Base-by-base conservation (phyloP, 495 filamentous ascomycete genomes). In the Hypoxylon perforatum region DNA sequence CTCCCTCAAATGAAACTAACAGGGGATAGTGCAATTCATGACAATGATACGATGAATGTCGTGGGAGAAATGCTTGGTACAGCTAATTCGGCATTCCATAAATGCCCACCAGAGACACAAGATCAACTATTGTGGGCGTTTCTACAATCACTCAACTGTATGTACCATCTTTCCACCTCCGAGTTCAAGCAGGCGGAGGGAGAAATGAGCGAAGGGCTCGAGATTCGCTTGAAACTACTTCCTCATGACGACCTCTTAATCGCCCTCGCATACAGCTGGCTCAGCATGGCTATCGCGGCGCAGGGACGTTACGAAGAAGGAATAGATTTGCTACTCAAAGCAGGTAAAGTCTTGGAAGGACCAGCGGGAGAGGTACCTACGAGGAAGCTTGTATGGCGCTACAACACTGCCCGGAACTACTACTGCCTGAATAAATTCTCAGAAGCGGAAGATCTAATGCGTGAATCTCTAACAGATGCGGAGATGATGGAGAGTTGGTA, bases 281-380 rank as follows among this genome's bases (percentile, higher is more conserved):
- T 64, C 11, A 45, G 61, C 15, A 56, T 57, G 52, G 46, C 45
- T 6, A 18, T 17, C 7, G 52, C 44, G 4, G 22, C 36, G 9
- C 45, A 64, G 45, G 52, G 35, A 4, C 45, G 46, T 4, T 64
- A 64, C 30, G 61, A 64, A 50, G 61, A 64, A 50, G 61, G 52
- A 4, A n/a, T 64, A 36, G 11, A 14, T 19, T 57, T 52, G 61
- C 35, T 64, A 4, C 7, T 50, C 3, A 56, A 57, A 30, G 61
- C 61, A 11, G 52, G 28, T 6, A 46, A 44, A 35, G 25, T 64
- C 10, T 64, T 54, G n/a, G 50, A 62, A 35, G 50, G 59, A 4
- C 42, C 41, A 15, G 53, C 28, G 6, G 53, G 28, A 35, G 38
- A 50, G 36, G 51, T 45, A 18, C 59, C 35, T 6, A 38, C 59